phyloP scores from a whole-genome alignment of 176 grass and related monocot species.

The Musa troglodytarum region DNA sequence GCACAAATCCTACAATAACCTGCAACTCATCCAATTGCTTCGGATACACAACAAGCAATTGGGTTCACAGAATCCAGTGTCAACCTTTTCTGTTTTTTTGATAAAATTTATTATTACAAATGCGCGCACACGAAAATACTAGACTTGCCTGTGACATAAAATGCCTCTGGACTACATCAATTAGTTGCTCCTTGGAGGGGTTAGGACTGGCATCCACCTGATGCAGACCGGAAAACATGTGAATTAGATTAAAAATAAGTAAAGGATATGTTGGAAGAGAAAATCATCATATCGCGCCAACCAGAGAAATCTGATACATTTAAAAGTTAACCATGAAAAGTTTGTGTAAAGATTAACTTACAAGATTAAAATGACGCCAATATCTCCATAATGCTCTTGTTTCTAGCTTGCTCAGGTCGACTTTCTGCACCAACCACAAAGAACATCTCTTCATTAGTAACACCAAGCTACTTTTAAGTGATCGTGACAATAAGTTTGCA shows the following conservation, averaged over 20 bases:
- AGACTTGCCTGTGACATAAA: slow-evolving; percentile 60
- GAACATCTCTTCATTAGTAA: background rate
- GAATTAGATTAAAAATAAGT: too few relatives aligned
- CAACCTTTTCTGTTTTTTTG: background rate
- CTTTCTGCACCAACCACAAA: slow-evolving; percentile 43
- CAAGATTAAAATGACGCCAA: slow-evolving; percentile 67
- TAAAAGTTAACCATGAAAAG: background rate
- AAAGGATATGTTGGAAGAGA: slow-evolving; percentile 9
- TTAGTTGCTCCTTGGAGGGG: slow-evolving; percentile 63
- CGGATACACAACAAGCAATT: slow-evolving; percentile 29
- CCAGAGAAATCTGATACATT: background rate
- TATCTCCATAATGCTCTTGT: slow-evolving; percentile 75
- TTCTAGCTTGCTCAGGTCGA: slow-evolving; percentile 76
- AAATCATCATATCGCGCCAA: background rate
- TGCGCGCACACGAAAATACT: background rate
- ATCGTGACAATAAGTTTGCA: too few relatives aligned
- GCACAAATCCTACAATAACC: slow-evolving; percentile 51
- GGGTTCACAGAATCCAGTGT: background rate
- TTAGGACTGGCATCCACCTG: slow-evolving; percentile 58
- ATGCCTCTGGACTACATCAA: slow-evolving; percentile 73
- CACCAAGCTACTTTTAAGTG: slow-evolving; percentile 6
- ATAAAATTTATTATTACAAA: too few relatives aligned
- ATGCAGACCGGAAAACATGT: background rate
- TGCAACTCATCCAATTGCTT: slow-evolving; percentile 86
- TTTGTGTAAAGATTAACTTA: slow-evolving; percentile 24